A percentile compares a stretch with the other conserved stretches of the same genome.
These are phyloP conservation scores for Podospora australis DNA, from an alignment of 495 filamentous ascomycete species.

Conservation along the genomic window DNA sequence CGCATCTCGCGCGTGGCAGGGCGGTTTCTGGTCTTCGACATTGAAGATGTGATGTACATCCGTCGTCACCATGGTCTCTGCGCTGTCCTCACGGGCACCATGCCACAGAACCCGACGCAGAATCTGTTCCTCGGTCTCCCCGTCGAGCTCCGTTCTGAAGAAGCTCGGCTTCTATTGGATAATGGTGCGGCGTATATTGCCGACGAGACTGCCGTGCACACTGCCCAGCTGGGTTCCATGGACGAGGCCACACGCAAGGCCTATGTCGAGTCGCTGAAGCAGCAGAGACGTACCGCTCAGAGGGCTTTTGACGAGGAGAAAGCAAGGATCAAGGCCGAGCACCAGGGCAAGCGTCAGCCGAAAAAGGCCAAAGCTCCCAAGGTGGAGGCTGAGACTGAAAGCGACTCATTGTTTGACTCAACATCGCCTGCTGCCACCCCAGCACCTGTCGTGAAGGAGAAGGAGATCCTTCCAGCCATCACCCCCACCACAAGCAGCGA, in stretches of 20 bases:
- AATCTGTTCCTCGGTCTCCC: constrained; percentile 91
- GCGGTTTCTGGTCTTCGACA: constrained; percentile 85
- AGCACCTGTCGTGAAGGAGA: constrained; percentile 7
- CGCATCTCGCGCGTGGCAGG: constrained; percentile 76
- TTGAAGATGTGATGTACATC: constrained; percentile 72
- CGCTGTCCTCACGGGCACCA: constrained; percentile 76
- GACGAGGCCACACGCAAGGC: constrained; percentile 45
- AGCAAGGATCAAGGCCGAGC: constrained; percentile 26
- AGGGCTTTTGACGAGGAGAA: constrained; percentile 31
- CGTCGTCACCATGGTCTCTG: constrained; percentile 78
- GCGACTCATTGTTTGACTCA: constrained; percentile 41
- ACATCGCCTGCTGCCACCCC: neutral
- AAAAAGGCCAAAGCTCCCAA: constrained; percentile 15
- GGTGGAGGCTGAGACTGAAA: constrained; percentile 20
- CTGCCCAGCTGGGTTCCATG: constrained; percentile 51
- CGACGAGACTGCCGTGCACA: constrained; percentile 66
- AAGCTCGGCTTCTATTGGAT: constrained; percentile 77
- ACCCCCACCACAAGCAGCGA: constrained; percentile 19
- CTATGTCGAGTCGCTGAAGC: constrained; percentile 37
- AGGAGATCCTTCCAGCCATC: constrained; percentile 17
- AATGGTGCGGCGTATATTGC: constrained; percentile 70
- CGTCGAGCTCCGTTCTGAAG: constrained; percentile 83
- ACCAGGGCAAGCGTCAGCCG: constrained; percentile 26
- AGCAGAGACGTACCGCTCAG: constrained; percentile 36
- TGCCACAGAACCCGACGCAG: constrained; percentile 88